Conservation (phyloP, 441 rosid genomes). For the Erodium texanum region DNA sequence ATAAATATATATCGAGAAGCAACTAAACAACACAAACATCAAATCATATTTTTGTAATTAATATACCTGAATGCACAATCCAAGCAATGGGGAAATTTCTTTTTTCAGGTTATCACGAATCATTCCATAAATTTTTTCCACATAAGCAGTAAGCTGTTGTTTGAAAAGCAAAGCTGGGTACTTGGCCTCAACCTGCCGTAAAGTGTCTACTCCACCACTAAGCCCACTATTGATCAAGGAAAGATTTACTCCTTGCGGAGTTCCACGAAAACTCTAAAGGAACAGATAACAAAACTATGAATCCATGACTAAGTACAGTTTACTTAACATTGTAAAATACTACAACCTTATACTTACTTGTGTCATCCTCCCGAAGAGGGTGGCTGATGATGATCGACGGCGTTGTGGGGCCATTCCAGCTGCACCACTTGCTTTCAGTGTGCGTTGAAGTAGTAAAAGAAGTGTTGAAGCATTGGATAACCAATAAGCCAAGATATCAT, state of each 20-base stretch:
- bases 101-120: slow-evolving; percentile 98
- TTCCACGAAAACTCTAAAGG: slow-evolving; percentile 80
- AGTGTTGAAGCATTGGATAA: slow-evolving; percentile 94
- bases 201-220: slow-evolving; percentile 53
- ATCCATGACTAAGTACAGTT: slow-evolving; percentile 15
- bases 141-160: slow-evolving; percentile 98
- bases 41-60: slow-evolving; percentile 2
- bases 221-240: slow-evolving; percentile 60
- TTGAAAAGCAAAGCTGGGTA: slow-evolving; percentile 98
- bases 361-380: slow-evolving; percentile 93
- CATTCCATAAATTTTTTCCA: slow-evolving; percentile 98
- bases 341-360: slow-evolving; percentile 49
- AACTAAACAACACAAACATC: background rate
- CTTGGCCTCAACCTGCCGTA: slow-evolving; percentile 96
- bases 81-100: slow-evolving; percentile 96
- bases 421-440: slow-evolving; percentile 94
- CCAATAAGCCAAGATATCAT: slow-evolving; percentile 88
- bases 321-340: slow-evolving; percentile 4
- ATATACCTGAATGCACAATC: slow-evolving; percentile 95
- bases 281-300: slow-evolving; percentile 18
- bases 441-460: slow-evolving; percentile 87
- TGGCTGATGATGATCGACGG: slow-evolving; percentile 95
- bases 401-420: slow-evolving; percentile 99
- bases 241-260: slow-evolving; percentile 89
- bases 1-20: background rate